Evolutionary conservation across 1,284 basidiomycete species (phyloP).

Genomic region (Violaceomyces palustris): DNA sequence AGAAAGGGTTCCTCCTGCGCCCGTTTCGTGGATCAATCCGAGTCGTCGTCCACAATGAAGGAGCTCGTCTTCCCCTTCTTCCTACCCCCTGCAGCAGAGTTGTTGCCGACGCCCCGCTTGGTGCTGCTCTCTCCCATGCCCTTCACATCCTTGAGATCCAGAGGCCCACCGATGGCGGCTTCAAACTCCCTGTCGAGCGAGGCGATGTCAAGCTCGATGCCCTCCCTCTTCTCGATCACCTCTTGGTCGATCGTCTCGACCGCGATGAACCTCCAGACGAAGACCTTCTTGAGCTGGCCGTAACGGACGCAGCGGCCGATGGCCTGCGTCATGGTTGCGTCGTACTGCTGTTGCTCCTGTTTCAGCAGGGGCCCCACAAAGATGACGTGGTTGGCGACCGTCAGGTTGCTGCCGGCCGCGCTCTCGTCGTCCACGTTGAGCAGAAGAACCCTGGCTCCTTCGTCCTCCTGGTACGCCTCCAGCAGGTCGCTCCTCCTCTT

Average conservation of each 20-base stretch:
- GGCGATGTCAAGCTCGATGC: slow-evolving; percentile 53
- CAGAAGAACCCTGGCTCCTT: slow-evolving; percentile 67
- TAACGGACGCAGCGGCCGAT: slow-evolving; percentile 32
- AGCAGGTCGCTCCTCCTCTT: slow-evolving; percentile 20
- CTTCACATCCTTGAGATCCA: slow-evolving; percentile 28
- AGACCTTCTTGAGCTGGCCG: slow-evolving; percentile 36
- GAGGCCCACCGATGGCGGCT: slow-evolving; percentile 59
- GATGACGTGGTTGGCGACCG: slow-evolving; percentile 86
- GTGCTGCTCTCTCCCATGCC: too few relatives aligned
- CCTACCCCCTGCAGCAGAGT: too few relatives aligned
- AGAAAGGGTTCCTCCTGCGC: too few relatives aligned
- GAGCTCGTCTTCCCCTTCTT: too few relatives aligned
- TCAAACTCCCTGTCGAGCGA: slow-evolving; percentile 55
- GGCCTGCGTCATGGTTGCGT: slow-evolving; percentile 38
- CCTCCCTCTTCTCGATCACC: slow-evolving; percentile 27
- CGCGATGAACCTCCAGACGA: slow-evolving; percentile 24
- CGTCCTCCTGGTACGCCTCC: slow-evolving; percentile 65
- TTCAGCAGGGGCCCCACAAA: slow-evolving; percentile 86
- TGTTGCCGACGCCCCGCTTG: too few relatives aligned
- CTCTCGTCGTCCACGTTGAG: slow-evolving; percentile 89
- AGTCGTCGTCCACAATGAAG: too few relatives aligned
- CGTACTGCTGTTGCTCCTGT: slow-evolving; percentile 57
- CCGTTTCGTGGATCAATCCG: too few relatives aligned
- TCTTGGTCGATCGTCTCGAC: slow-evolving; percentile 38
- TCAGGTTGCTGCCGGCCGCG: slow-evolving; percentile 86